Evolutionary conservation across 441 rosid genomes (phyloP).

Genomic region (Rhodomyrtus psidioides): DNA sequence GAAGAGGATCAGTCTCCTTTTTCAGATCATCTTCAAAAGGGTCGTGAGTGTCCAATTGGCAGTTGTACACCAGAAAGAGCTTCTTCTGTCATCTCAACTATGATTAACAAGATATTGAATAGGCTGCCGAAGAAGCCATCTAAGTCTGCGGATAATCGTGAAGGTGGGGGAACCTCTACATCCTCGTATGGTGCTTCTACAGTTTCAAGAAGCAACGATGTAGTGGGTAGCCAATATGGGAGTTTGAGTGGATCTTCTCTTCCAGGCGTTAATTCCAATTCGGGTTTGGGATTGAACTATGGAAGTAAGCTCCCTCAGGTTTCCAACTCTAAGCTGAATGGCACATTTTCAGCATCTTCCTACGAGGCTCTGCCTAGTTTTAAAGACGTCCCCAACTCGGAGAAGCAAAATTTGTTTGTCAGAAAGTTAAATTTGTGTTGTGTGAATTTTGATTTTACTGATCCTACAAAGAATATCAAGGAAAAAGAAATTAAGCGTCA

Average conservation of each 20-base stretch:
- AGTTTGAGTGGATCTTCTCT: conserved; percentile 19
- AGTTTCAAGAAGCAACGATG: conserved; percentile 39
- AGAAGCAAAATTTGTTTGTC: conserved; percentile 58
- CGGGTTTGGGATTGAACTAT: conserved; percentile 29
- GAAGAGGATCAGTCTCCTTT: background rate
- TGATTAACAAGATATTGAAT: conserved; percentile 80
- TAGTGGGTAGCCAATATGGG: conserved; percentile 19
- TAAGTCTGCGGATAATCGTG: conserved; percentile 48
- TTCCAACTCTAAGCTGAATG: conserved; percentile 41
- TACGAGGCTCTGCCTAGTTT: conserved; percentile 79
- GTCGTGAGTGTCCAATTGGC: background rate
- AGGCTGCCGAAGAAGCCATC: conserved; percentile 82
- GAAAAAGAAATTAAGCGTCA: conserved; percentile 80
- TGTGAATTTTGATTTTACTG: conserved; percentile 47
- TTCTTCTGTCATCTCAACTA: conserved; percentile 15
- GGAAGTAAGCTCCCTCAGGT: conserved; percentile 39
- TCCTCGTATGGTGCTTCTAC: conserved; percentile 38
- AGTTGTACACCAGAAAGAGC: background rate
- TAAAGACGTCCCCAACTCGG: conserved; percentile 68
- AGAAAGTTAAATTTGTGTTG: conserved; percentile 57
- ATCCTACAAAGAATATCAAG: conserved; percentile 55
- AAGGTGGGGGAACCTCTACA: conserved; percentile 46
- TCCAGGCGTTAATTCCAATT: conserved; percentile 19
- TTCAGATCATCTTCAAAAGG: background rate
- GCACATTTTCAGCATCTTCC: conserved; percentile 25